phyloP scores from a whole-genome alignment of 2,329 filamentous ascomycete species.

The Fusarium brachygibbosum region DNA sequence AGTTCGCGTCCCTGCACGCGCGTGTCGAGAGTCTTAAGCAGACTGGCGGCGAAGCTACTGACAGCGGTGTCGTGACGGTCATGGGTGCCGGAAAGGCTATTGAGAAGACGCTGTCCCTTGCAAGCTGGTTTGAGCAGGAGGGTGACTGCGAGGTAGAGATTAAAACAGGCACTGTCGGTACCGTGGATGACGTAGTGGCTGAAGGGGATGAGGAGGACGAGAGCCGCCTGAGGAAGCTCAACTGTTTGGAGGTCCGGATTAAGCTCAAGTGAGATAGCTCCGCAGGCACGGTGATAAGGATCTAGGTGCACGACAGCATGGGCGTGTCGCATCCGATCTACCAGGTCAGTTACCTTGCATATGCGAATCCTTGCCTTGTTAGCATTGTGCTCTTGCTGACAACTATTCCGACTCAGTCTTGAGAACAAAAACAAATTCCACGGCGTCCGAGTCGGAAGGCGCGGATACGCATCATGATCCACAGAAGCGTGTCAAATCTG shows the following conservation, averaged over 20 bases:
- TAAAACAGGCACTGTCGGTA: conserved; percentile 72
- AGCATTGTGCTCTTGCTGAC: conserved; percentile 27
- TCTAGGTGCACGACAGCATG: conserved; percentile 9
- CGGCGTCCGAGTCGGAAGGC: conserved; percentile 37
- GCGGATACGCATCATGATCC: conserved; percentile 22
- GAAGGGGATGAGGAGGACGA: conserved; percentile 56
- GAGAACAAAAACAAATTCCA: conserved; percentile 3
- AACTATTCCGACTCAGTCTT: not conserved
- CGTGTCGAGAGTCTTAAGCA: conserved; percentile 61
- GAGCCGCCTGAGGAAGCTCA: conserved; percentile 63
- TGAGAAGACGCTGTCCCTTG: conserved; percentile 71
- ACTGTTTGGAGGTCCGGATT: conserved; percentile 65
- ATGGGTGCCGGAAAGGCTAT: conserved; percentile 77
- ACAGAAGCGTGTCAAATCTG: conserved; percentile 19
- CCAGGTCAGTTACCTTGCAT: conserved; percentile 30
- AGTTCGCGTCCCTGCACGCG: conserved; percentile 60
- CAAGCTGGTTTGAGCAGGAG: conserved; percentile 74
- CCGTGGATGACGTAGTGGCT: conserved; percentile 74
- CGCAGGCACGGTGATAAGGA: conserved; percentile 18
- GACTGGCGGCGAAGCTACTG: conserved; percentile 47
- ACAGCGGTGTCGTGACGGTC: conserved; percentile 64
- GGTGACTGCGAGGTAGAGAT: conserved; percentile 70
- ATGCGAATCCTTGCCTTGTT: conserved; percentile 7
- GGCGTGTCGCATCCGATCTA: conserved; percentile 14
- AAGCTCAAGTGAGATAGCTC: conserved; percentile 57